phyloP scores from a whole-genome alignment of 2,329 filamentous ascomycete genomes.

The Xylariaceae sp. region DNA sequence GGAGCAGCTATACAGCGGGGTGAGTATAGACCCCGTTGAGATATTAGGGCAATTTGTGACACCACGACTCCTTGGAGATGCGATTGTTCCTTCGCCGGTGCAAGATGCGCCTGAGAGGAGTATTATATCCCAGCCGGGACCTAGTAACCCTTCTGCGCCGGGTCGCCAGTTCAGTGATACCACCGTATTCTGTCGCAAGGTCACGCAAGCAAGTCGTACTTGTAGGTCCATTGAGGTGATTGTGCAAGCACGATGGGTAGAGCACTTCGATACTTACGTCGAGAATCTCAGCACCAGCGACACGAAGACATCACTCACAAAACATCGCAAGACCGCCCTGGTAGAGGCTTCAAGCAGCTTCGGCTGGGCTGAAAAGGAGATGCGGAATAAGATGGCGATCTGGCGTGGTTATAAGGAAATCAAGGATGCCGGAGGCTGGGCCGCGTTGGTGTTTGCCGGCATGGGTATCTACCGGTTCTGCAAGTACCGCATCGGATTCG shows the following conservation, averaged over 20 bases:
- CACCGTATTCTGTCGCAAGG: constrained; percentile 32
- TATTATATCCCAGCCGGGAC: not conserved
- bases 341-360: constrained; percentile 50
- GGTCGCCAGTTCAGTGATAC: constrained; percentile 29
- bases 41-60: constrained; percentile 27
- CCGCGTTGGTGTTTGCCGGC: constrained; percentile 50
- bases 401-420: constrained; percentile 57
- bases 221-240: constrained; percentile 55
- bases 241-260: constrained; percentile 52
- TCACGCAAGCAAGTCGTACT: constrained; percentile 42
- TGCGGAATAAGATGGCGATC: constrained; percentile 45
- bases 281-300: constrained; percentile 47
- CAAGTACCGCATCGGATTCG: constrained; percentile 53
- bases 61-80: constrained; percentile 13
- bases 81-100: not conserved
- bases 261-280: constrained; percentile 40
- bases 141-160: not conserved
- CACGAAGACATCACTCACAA: constrained; percentile 39
- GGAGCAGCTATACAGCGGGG: constrained; percentile 33
- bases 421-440: constrained; percentile 52
- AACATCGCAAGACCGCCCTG: constrained; percentile 47
- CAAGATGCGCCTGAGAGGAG: not conserved
- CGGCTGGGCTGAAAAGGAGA: constrained; percentile 52
- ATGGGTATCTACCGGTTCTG: constrained; percentile 56
- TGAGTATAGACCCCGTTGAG: constrained; percentile 28